Percentiles rank a stretch among this genome's conserved stretches.
Evolutionary conservation across 768 basidiomycete genomes (phyloP).

Genomic region (Rhizopogon vesiculosus): DNA sequence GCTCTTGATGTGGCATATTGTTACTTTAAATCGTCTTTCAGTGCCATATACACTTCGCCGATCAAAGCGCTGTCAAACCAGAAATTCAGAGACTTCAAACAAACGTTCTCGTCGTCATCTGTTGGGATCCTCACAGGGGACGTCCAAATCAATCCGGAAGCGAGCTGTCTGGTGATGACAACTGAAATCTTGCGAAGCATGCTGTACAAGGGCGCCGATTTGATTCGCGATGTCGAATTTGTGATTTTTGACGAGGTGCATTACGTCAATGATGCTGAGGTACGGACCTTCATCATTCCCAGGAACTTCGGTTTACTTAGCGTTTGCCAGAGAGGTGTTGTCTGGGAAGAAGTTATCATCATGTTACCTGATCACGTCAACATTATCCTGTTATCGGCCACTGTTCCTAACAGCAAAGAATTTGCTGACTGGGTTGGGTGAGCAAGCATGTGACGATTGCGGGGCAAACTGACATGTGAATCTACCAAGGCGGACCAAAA

Average conservation of each 20-base stretch:
- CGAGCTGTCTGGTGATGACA: slow-evolving; percentile 94
- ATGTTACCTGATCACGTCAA: slow-evolving; percentile 99
- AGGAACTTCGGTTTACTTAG: slow-evolving; percentile 5
- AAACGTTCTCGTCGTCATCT: slow-evolving; percentile 85
- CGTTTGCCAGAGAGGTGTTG: slow-evolving; percentile 79
- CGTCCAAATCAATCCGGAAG: slow-evolving; percentile 99
- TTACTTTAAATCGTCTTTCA: slow-evolving; percentile 25
- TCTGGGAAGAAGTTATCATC: slow-evolving; percentile 99
- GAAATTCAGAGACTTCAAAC: slow-evolving; percentile 98
- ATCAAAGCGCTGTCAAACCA: slow-evolving; percentile 99
- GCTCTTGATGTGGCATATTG: slow-evolving; percentile 10
- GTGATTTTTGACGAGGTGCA: slow-evolving; percentile 99
- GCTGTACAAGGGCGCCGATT: slow-evolving; percentile 98
- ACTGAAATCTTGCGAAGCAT: slow-evolving; percentile 97
- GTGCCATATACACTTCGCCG: slow-evolving; percentile 97
- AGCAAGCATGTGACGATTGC: slow-evolving; percentile 18
- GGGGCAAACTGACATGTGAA: not conserved
- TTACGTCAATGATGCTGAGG: slow-evolving; percentile 99
- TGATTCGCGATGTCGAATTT: slow-evolving; percentile 98
- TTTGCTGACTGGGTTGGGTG: slow-evolving; percentile 99
- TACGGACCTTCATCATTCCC: slow-evolving; percentile 27
- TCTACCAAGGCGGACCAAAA: slow-evolving; percentile 82
- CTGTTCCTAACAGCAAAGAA: slow-evolving; percentile 96
- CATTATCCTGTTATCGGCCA: slow-evolving; percentile 95
- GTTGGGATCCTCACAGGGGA: slow-evolving; percentile 98